Base-by-base conservation (phyloP, 1,139 yeast species). In the Wickerhamiella infanticola region DNA sequence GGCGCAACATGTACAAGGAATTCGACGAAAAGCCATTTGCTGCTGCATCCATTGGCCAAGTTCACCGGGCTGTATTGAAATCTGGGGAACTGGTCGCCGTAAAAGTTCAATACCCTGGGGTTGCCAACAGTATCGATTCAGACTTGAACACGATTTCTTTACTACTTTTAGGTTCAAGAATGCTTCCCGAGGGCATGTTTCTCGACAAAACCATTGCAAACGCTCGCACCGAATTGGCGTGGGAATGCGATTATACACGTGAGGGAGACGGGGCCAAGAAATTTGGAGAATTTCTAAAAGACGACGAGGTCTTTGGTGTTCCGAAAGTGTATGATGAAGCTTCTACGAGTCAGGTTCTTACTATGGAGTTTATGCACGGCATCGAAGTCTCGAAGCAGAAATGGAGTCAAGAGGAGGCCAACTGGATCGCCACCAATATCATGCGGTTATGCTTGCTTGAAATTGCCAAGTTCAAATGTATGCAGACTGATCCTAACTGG, bases 401-500 rank as follows among this genome's bases (percentile, higher is more conserved):
- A 48, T 77, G 85, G 77, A 70, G 71, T 51, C 95, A 85, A 63
- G 75, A 73, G 18, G 75, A 82, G 18, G 79, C 74, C 51, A 70
- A 88, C 63, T 81, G 81, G 76, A 80, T 90, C 50, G 94, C 95
- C 9, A 75, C 85, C 6, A 74, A 81, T 56, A 79, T 90, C 50
- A 82, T 93, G 95, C 73, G 85, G 52, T 70, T 90, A 42, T 86
- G 96, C 58, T 68, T 90, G 44, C 68, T 75, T 55, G 99, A 90
- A 63, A 81, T 93, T 58, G 85, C 85, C 33, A 69, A 75, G 55
- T 88, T 81, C 68, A 75, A 74, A 57, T 90, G 81, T 65, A 90
- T 90, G 99, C 99, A 90, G 65, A 88, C 98, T 1, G 99, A 90
- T 64, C 99, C 99, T 42, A 90, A 90, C 64, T 93, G 98, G 98